These are phyloP conservation scores for Penstemon davidsonii DNA, from an alignment of 257 asterid species.

Conservation along the genomic window DNA sequence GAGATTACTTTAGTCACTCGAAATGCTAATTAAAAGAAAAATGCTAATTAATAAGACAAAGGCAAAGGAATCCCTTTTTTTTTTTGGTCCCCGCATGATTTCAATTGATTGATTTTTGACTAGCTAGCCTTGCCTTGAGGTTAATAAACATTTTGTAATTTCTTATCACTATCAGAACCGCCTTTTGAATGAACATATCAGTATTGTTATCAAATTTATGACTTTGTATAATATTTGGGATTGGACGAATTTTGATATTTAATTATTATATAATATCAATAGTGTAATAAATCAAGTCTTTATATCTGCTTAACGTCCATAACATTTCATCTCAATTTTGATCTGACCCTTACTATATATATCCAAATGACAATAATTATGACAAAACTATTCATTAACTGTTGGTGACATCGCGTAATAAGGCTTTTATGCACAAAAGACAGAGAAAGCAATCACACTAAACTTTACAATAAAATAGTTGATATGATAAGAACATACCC, in stretches of 20 bases:
- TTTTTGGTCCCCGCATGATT: not conserved
- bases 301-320: no score
- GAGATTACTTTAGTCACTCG: not conserved
- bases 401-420: conserved; percentile 12
- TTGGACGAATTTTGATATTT: no score
- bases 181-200: not conserved
- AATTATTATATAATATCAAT: no score
- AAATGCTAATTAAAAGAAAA: not conserved
- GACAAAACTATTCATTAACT: conserved; percentile 16
- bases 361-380: not conserved
- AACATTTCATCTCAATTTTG: no score
- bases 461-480: not conserved
- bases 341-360: no score
- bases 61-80: not conserved
- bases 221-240: not conserved
- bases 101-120: no score
- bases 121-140: not conserved
- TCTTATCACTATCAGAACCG: not conserved
- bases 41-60: not conserved
- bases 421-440: conserved; percentile 12
- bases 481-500: conserved; percentile 25
- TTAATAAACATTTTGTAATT: not conserved
- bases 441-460: conserved; percentile 19
- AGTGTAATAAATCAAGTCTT: no score
- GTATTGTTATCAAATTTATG: not conserved